These are phyloP conservation scores for Coelastrella sp. DNA, from an alignment of 139 green algal species.

Conservation along the genomic window DNA sequence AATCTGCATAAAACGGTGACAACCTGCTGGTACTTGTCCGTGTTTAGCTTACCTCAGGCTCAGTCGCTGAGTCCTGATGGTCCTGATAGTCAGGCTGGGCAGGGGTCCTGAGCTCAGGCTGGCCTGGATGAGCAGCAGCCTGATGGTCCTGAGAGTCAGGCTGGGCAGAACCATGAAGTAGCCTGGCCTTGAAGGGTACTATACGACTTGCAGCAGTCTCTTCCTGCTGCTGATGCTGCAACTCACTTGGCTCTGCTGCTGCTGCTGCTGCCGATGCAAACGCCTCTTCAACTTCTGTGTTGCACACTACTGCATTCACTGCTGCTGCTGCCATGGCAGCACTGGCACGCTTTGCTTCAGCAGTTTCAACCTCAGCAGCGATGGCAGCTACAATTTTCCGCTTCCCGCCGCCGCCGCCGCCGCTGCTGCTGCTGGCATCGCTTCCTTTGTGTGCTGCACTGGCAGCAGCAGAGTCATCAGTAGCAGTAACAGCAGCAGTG, in stretches of 20 bases:
- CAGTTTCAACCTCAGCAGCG: not conserved
- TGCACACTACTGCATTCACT: not conserved
- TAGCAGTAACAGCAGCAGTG: too few species aligned
- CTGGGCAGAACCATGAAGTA: not conserved
- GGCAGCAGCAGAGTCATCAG: too few species aligned
- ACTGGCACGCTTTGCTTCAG: not conserved
- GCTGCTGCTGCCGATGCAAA: not conserved
- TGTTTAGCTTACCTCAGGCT: not conserved
- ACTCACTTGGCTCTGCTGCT: not conserved
- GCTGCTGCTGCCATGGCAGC: slow-evolving; percentile 8
- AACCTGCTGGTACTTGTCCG: too few species aligned
- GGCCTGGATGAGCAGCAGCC: not conserved
- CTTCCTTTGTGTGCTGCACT: not conserved
- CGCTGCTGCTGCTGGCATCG: too few species aligned
- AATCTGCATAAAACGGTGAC: too few species aligned
- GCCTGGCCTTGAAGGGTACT: not conserved
- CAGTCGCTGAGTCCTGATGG: too few species aligned
- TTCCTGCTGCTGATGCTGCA: not conserved
- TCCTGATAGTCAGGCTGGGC: not conserved
- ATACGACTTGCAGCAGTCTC: not conserved
- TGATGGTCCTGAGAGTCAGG: not conserved
- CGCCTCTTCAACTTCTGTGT: not conserved
- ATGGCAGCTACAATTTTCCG: too few species aligned
- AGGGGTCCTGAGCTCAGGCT: not conserved
- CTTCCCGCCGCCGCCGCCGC: too few species aligned